phyloP scores from a whole-genome alignment of 768 basidiomycete species.

The Amanita pseudoporphyria region DNA sequence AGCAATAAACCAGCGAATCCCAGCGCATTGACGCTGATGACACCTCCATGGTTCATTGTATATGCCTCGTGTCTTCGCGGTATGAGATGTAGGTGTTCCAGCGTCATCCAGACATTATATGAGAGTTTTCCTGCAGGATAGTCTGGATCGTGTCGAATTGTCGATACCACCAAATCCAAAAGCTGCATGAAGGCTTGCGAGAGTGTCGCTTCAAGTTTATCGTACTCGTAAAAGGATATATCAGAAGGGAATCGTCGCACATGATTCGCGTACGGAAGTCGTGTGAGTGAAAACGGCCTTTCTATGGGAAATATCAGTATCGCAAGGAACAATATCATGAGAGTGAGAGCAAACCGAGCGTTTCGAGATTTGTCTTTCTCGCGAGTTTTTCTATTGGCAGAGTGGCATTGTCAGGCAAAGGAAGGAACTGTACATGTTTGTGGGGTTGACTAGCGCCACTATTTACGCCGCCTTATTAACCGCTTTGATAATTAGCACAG shows the following conservation, averaged over 20 bases:
- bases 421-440: slow-evolving; percentile 86
- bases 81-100: slow-evolving; percentile 79
- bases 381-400: slow-evolving; percentile 76
- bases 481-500: background rate
- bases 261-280: slow-evolving; percentile 76
- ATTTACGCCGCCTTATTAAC: slow-evolving; percentile 57
- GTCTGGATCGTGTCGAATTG: slow-evolving; percentile 54
- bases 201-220: slow-evolving; percentile 41
- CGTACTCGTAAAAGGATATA: slow-evolving; percentile 25
- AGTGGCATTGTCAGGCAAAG: slow-evolving; percentile 44
- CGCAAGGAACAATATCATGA: background rate
- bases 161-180: slow-evolving; percentile 69
- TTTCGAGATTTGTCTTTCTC: slow-evolving; percentile 45
- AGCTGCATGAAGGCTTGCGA: slow-evolving; percentile 59
- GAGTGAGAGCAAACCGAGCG: slow-evolving; percentile 30
- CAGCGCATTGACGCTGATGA: slow-evolving; percentile 74
- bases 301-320: slow-evolving; percentile 28
- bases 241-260: slow-evolving; percentile 49
- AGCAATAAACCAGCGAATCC: slow-evolving; percentile 88
- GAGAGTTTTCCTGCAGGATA: slow-evolving; percentile 61
- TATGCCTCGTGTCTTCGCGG: slow-evolving; percentile 66
- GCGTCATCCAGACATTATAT: slow-evolving; percentile 76
- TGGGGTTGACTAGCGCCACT: slow-evolving; percentile 88
- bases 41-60: slow-evolving; percentile 40
- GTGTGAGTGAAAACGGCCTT: slow-evolving; percentile 58